Evolutionary conservation across 2,329 filamentous ascomycete genomes (phyloP), one percentile per base, ranked within the genome.

Genomic region (Ascochyta fabae): DNA sequence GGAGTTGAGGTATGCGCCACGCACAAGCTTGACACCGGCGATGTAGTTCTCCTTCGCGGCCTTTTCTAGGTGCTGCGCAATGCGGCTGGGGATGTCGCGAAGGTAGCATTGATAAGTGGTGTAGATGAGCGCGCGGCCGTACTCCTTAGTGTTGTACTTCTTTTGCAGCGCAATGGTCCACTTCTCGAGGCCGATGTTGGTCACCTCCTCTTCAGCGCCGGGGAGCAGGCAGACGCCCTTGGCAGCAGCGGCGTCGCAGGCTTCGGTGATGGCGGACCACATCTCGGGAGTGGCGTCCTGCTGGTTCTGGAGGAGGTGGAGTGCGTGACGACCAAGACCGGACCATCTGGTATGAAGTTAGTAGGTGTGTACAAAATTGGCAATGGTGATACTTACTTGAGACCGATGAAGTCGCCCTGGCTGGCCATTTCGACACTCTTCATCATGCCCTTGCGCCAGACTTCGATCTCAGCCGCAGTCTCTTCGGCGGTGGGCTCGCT

Each of bases 201-300:
- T 83, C 51, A 85, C 83, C 53, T 88, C 87, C 74, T 96, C 91
- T 76, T 97, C 93, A 1, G 92, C 93, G 60, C 96, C 91, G 59
- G 96, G 91, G 2, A 96, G 84, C 1, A 97, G 82, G 3, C 86
- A 83, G 3, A 96, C 86, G 23, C 88, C 86, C 47, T 88, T 86
- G 34, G 84, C 79, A 2, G 85, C 82, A 0, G 92, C 92, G 15
- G 89, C 83, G 42, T 87, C 80, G 76, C 92, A 96, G 61, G 96
- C 88, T 44, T 85, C 81, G 62, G 90, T 84, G 59, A 96, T 90
- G 13, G 90, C 88, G 13, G 83, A 77, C 48, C 84, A 81, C 67
- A 96, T 86, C 7, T 84, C 82, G 4, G 83, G 79, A 1, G 86
- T 85, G 0, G 91, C 88, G 2, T 83, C 80, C 3, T 86, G 79